A percentile compares a stretch with the other conserved stretches of the same genome.
Evolutionary conservation across 805 yeast genomes (phyloP).

Genomic region (Zygoascus flipseniorum): DNA sequence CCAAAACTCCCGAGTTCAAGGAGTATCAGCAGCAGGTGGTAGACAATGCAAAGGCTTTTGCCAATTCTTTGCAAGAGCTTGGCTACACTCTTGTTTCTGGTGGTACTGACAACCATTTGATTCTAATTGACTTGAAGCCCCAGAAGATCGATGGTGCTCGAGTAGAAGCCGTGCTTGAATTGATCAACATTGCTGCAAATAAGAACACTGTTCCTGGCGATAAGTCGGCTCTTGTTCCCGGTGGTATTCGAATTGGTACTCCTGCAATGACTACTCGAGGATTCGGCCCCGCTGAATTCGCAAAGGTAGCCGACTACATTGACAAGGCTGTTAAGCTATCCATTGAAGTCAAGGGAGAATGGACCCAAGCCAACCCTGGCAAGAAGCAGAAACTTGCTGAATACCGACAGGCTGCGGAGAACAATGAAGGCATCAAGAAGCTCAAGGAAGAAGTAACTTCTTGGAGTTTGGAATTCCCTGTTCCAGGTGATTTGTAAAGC

Average conservation of each 20-base stretch:
- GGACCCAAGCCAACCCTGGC: conserved; percentile 43
- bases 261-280: conserved; percentile 99
- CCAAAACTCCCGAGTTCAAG: conserved; percentile 78
- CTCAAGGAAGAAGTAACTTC: conserved; percentile 57
- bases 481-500: conserved; percentile 56
- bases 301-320: conserved; percentile 69
- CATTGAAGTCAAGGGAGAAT: conserved; percentile 54
- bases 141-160: conserved; percentile 91
- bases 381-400: conserved; percentile 47
- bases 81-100: conserved; percentile 78
- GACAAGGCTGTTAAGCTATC: conserved; percentile 71
- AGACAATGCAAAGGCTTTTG: conserved; percentile 72
- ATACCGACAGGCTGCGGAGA: conserved; percentile 64
- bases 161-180: conserved; percentile 82
- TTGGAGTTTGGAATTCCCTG: conserved; percentile 74
- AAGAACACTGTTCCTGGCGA: conserved; percentile 97
- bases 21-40: conserved; percentile 79
- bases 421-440: conserved; percentile 48
- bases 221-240: conserved; percentile 90
- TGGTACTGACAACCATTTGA: conserved; percentile 94
- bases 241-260: conserved; percentile 94
- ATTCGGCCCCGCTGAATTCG: conserved; percentile 68
- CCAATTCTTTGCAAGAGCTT: conserved; percentile 49
- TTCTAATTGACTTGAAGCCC: conserved; percentile 73
- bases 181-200: conserved; percentile 87